Conservation (phyloP, 2,329 filamentous ascomycete genomes). For the Colletotrichum lupini region DNA sequence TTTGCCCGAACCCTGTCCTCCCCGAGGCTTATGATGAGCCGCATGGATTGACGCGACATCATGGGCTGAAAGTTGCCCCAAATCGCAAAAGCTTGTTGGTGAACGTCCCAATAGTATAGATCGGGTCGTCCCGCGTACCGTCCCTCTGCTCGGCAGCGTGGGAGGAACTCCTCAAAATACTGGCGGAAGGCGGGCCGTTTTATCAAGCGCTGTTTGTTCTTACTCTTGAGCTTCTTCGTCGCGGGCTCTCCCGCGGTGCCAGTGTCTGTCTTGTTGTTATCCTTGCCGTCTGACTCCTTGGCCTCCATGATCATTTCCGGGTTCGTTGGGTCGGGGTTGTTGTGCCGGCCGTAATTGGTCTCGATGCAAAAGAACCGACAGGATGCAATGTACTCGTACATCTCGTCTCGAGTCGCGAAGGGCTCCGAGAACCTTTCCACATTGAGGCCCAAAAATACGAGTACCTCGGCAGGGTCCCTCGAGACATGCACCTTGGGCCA, state of each 20-base stretch:
- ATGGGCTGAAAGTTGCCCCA: slow-evolving; percentile 53
- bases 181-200: slow-evolving; percentile 66
- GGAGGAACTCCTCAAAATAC: slow-evolving; percentile 75
- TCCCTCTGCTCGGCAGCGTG: slow-evolving; percentile 55
- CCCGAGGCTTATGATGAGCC: slow-evolving; percentile 11
- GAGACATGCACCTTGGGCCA: slow-evolving; percentile 71
- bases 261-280: neutral
- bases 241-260: slow-evolving; percentile 16
- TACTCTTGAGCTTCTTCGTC: slow-evolving; percentile 52
- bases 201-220: slow-evolving; percentile 67
- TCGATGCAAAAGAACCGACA: slow-evolving; percentile 68
- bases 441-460: slow-evolving; percentile 73
- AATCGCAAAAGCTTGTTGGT: slow-evolving; percentile 59
- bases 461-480: slow-evolving; percentile 61
- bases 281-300: neutral
- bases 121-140: slow-evolving; percentile 42
- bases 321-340: neutral
- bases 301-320: neutral
- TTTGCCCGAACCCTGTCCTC: slow-evolving; percentile 1
- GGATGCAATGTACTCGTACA: slow-evolving; percentile 71
- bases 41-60: neutral
- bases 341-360: slow-evolving; percentile 27
- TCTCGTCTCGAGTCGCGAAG: slow-evolving; percentile 63
- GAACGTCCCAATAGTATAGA: neutral
- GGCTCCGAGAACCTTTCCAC: slow-evolving; percentile 60